Percentiles rank a stretch among this genome's conserved stretches.
Conservation (phyloP, 257 asterid genomes). For the Oldenlandia corymbosa region DNA sequence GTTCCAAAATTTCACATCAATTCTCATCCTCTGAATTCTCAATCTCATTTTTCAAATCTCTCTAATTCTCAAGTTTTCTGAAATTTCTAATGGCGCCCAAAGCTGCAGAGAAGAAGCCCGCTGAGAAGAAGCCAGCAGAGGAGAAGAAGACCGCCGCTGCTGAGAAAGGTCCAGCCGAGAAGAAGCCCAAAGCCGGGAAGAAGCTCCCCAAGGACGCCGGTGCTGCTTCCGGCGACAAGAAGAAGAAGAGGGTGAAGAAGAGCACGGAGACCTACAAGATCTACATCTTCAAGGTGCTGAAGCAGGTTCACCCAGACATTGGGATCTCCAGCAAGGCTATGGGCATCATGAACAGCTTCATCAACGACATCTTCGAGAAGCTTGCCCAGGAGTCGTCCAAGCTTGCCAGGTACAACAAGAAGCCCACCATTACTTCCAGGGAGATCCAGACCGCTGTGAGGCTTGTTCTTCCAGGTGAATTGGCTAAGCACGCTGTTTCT, state of each 20-base stretch:
- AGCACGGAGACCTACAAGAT: conserved; percentile 61
- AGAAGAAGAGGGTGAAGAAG: conserved; percentile 54
- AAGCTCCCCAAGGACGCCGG: conserved; percentile 57
- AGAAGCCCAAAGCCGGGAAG: conserved; percentile 69
- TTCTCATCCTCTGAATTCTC: neutral
- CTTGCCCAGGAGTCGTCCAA: conserved; percentile 50
- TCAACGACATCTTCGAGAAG: conserved; percentile 52
- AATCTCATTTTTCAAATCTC: neutral
- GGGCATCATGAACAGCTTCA: conserved; percentile 63
- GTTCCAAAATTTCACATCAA: neutral
- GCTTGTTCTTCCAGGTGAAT: conserved; percentile 57
- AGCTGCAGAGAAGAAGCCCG: conserved; percentile 33
- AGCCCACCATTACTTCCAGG: conserved; percentile 58
- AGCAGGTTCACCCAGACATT: conserved; percentile 60
- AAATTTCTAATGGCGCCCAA: conserved; percentile 44
- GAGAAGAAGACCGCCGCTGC: conserved; percentile 46
- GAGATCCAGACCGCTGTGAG: conserved; percentile 53
- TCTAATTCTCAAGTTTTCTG: neutral
- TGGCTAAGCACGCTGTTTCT: conserved; percentile 68
- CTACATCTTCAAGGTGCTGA: conserved; percentile 63
- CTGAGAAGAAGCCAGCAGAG: conserved; percentile 54
- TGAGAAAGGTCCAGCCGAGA: conserved; percentile 54
- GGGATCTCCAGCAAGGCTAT: conserved; percentile 65
- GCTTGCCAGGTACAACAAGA: conserved; percentile 56
- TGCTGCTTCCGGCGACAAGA: conserved; percentile 50